Evolutionary conservation across 2,329 filamentous ascomycete species (phyloP).

Genomic region (Elsinoe perseae): DNA sequence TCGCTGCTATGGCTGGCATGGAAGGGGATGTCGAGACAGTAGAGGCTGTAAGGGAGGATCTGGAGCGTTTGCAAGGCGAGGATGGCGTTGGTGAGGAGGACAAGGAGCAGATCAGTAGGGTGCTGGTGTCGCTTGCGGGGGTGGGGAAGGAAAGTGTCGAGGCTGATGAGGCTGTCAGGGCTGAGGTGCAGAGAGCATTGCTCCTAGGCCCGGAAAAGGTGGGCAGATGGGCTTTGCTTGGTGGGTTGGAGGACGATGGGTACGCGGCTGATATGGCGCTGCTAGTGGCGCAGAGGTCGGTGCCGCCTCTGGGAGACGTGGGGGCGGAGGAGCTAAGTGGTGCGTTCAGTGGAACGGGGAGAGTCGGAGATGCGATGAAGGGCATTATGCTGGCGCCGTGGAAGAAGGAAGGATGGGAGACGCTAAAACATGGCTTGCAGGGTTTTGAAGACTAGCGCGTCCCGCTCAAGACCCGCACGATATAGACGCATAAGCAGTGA

Average conservation of each 20-base stretch:
- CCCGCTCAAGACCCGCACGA: no score
- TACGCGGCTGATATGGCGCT: slow-evolving; percentile 69
- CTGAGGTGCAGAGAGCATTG: slow-evolving; percentile 64
- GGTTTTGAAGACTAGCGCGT: no score
- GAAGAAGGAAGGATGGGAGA: slow-evolving; percentile 58
- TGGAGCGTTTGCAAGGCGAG: slow-evolving; percentile 63
- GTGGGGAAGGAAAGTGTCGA: slow-evolving; percentile 38
- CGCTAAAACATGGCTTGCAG: slow-evolving; percentile 31
- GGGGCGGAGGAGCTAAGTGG: slow-evolving; percentile 61
- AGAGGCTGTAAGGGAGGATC: slow-evolving; percentile 70
- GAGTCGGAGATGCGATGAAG: slow-evolving; percentile 64
- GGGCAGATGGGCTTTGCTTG: slow-evolving; percentile 58
- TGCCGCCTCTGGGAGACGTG: slow-evolving; percentile 64
- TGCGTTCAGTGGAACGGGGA: slow-evolving; percentile 67
- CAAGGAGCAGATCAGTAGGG: slow-evolving; percentile 61
- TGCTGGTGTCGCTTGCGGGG: slow-evolving; percentile 66
- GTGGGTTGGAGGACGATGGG: slow-evolving; percentile 53
- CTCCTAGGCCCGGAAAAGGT: slow-evolving; percentile 74
- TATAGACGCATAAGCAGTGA: background rate
- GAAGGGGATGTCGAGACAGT: slow-evolving; percentile 72
- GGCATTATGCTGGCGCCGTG: slow-evolving; percentile 78
- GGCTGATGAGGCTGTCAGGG: slow-evolving; percentile 40
- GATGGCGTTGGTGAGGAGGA: slow-evolving; percentile 56
- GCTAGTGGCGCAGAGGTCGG: slow-evolving; percentile 63
- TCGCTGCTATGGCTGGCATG: slow-evolving; percentile 76